Evolutionary conservation across 495 filamentous ascomycete species (phyloP).

Genomic region (Extremus antarcticus): DNA sequence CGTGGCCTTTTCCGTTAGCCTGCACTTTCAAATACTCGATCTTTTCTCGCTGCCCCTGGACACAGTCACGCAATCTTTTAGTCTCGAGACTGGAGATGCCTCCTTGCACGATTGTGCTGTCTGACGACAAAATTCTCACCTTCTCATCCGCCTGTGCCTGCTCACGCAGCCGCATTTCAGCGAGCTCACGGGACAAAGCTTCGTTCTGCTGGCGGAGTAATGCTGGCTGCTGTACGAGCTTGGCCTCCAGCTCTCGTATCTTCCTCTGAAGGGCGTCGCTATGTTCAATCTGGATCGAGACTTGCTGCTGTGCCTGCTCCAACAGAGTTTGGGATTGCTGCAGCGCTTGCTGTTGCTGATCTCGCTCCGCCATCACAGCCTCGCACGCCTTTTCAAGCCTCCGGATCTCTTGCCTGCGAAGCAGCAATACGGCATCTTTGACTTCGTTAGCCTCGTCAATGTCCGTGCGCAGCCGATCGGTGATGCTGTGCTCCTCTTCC

Average conservation of each 20-base stretch:
- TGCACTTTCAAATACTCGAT: constrained; percentile 8
- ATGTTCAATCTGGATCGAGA: not conserved
- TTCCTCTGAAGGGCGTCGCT: not conserved
- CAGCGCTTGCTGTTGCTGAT: not conserved
- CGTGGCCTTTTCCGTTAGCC: constrained; percentile 1
- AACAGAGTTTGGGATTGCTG: not conserved
- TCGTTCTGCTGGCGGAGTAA: not conserved
- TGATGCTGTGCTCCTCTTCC: constrained; percentile 9
- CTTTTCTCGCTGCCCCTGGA: not conserved
- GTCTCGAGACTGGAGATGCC: not conserved
- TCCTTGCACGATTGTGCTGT: not conserved
- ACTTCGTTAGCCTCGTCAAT: constrained; percentile 14
- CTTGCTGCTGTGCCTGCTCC: not conserved
- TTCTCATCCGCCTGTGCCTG: not conserved
- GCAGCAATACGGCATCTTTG: constrained; percentile 11
- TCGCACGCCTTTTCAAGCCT: constrained; percentile 1
- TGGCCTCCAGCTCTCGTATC: not conserved
- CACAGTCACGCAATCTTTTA: not conserved
- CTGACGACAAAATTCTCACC: not conserved
- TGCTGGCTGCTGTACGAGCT: not conserved
- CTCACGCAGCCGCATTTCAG: not conserved
- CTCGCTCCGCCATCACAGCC: not conserved
- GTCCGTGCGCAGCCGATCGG: constrained; percentile 9
- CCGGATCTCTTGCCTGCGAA: constrained; percentile 6
- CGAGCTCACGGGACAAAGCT: not conserved